Evolutionary conservation across 352 stramenopile genomes (phyloP), one percentile per base, ranked within the genome.

Genomic region (Phytophthora aleatoria): DNA sequence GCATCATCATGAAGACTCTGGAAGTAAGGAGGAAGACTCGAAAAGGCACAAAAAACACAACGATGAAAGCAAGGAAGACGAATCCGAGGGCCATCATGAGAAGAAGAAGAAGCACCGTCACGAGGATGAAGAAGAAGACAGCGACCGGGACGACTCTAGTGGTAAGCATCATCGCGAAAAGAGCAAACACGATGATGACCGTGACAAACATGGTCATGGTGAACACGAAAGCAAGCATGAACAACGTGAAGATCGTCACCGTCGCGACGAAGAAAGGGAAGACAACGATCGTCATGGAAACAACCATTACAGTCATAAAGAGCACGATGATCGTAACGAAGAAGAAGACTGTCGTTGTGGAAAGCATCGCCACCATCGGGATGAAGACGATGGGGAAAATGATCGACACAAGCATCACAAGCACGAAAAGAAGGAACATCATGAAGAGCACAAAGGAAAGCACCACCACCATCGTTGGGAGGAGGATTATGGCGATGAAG

Each of bases 391-490:
- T 24, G 28, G 42, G 15, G 39, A 65, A 9, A 54, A 43, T 26
- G 35, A 36, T 13, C 27, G 6, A 9, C 50, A 53, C 20, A 54
- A 57, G 10, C 50, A 61, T 41, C 31, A 58, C 36, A 64, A 61
- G 20, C 67, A 68, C 13, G 52, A 50, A 35, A 56, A 33, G 26
- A 65, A 70, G 27, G 39, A 20, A 20, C 20, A 20, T 20, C 64
- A 49, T 36, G 56, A 69, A 64, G 60, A 54, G 15, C 38, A 24
- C 31, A 50, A 49, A 47, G 16, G 24, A 57, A 57, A 62, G 13
- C 47, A 64, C 20, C 47, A 51, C 24, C 36, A 50, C 26, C 3
- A 43, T 11, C 48, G 10, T 27, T 54, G 48, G 49, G 31, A 53
- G 39, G 30, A 51, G n/a, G 33, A 62, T 9, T 36, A 9, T 36